Percentiles rank a stretch among this genome's conserved stretches.
Conservation (phyloP, 2,329 filamentous ascomycete species). For the Nigrospora sphaerica region DNA sequence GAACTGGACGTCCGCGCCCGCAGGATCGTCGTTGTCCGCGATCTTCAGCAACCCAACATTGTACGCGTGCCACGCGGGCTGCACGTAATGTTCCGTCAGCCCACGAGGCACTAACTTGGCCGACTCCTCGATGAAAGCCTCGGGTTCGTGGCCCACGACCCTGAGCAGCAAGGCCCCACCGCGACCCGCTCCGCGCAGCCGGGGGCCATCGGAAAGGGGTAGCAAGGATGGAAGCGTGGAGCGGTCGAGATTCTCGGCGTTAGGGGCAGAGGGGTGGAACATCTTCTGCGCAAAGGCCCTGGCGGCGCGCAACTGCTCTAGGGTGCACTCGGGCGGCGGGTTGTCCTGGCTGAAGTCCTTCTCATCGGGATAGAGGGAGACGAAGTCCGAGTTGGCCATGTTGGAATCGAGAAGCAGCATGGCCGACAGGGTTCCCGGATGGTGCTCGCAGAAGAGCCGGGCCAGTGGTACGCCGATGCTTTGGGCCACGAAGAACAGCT, state of each 20-base stretch:
- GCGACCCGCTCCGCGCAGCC: constrained; percentile 24
- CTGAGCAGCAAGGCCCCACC: constrained; percentile 32
- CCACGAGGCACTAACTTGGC: constrained; percentile 19
- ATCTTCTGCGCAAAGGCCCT: constrained; percentile 25
- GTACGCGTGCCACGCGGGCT: constrained; percentile 46
- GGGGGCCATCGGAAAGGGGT: constrained; percentile 33
- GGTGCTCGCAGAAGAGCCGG: constrained; percentile 40
- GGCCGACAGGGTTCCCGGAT: constrained; percentile 36
- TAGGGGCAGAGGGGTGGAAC: constrained; percentile 43
- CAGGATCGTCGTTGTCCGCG: constrained; percentile 28
- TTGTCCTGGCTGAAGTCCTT: constrained; percentile 31
- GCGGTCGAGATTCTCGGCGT: constrained; percentile 42
- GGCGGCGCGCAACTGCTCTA: constrained; percentile 24
- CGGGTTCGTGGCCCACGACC: constrained; percentile 47
- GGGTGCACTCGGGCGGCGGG: constrained; percentile 31
- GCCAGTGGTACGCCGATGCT: constrained; percentile 46
- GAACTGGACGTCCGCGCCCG: constrained; percentile 30
- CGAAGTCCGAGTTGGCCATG: constrained; percentile 49
- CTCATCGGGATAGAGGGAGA: constrained; percentile 45
- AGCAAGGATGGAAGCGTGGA: constrained; percentile 33
- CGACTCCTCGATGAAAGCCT: constrained; percentile 40
- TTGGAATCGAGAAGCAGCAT: constrained; percentile 49
- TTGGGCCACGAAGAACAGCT: constrained; percentile 41
- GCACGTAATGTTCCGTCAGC: constrained; percentile 41
- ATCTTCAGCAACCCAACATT: constrained; percentile 42